These are phyloP conservation scores for Sorghum bicolor DNA, from an alignment of 176 grass and related monocot genomes.

Conservation along the genomic window Sorghum_bicolor_NCBIv3 NC_012878.2:58968501-58969000, in stretches of 20 bases:
- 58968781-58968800: slow-evolving; percentile 35
- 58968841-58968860: background rate
- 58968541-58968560: slow-evolving; percentile 24
- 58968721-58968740: background rate
- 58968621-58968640: background rate
- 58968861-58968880: background rate
- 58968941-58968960: too few relatives aligned
- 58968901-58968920: background rate
- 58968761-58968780: slow-evolving; percentile 32
- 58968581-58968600: slow-evolving; percentile 6
- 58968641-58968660: background rate
- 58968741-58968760: slow-evolving; percentile 26
- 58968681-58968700: background rate
- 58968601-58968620: background rate
- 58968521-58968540: background rate
- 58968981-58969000: too few relatives aligned
- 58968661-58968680: background rate
- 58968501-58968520: background rate
- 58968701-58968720: background rate
- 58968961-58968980: too few relatives aligned
- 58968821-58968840: too few relatives aligned
- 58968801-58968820: background rate
- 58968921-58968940: too few relatives aligned
- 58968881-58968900: background rate
- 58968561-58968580: slow-evolving; percentile 13